Evolutionary conservation across 2,329 filamentous ascomycete genomes (phyloP).

Genomic region (Rhynchosporium secalis): DNA sequence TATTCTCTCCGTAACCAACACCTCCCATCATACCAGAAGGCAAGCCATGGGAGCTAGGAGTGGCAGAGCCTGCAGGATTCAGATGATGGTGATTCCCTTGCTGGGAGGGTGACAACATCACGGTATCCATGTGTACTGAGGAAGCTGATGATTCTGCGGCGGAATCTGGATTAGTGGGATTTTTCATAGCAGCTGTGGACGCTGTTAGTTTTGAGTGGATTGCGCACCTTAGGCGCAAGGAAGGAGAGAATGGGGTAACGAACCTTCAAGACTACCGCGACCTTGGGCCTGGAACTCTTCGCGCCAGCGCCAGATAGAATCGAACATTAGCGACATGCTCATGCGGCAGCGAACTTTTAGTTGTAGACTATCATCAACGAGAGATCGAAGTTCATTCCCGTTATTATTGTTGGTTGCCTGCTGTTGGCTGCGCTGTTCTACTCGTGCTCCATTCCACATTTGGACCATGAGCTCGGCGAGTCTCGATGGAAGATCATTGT

Average conservation of each 20-base stretch:
- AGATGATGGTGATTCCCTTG: slow-evolving; percentile 34
- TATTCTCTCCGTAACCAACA: slow-evolving; percentile 62
- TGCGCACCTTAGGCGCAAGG: not conserved
- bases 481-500: slow-evolving; percentile 78
- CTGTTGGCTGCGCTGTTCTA: slow-evolving; percentile 43
- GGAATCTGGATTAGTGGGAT: slow-evolving; percentile 83
- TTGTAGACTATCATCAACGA: slow-evolving; percentile 69
- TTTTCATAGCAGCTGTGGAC: slow-evolving; percentile 66
- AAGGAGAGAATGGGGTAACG: slow-evolving; percentile 39
- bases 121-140: slow-evolving; percentile 63
- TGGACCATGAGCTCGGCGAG: slow-evolving; percentile 84
- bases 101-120: slow-evolving; percentile 48
- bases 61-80: slow-evolving; percentile 28
- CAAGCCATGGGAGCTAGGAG: slow-evolving; percentile 33
- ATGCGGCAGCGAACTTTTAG: slow-evolving; percentile 81
- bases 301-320: slow-evolving; percentile 84
- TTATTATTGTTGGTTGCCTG: slow-evolving; percentile 40
- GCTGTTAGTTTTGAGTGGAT: slow-evolving; percentile 24
- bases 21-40: slow-evolving; percentile 32
- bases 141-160: slow-evolving; percentile 70
- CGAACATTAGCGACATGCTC: slow-evolving; percentile 83
- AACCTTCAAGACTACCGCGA: slow-evolving; percentile 70
- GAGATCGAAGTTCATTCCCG: slow-evolving; percentile 37
- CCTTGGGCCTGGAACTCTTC: slow-evolving; percentile 75
- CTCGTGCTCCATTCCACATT: slow-evolving; percentile 68